Percentiles rank a stretch among this genome's conserved stretches.
Evolutionary conservation across 2,329 filamentous ascomycete species (phyloP).

Genomic region (Exophiala dermatitidis): DNA sequence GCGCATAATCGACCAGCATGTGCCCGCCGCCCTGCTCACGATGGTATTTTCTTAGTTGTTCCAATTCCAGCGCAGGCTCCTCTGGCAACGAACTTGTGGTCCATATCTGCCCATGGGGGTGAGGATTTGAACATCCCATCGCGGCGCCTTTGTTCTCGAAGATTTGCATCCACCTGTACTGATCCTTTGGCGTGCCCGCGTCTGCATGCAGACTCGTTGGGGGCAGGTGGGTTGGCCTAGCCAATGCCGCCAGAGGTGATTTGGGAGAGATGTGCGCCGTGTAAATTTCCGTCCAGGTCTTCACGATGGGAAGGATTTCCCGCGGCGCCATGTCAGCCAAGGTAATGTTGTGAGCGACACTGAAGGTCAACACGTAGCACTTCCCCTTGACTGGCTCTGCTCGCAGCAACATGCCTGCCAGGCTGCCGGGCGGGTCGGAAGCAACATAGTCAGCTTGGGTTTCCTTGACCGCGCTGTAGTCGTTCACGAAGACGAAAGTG

Average conservation of each 20-base stretch:
- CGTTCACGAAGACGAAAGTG: slow-evolving; percentile 93
- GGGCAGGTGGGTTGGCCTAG: slow-evolving; percentile 42
- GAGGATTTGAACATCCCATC: slow-evolving; percentile 98
- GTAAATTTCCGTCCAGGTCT: slow-evolving; percentile 90
- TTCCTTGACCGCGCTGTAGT: slow-evolving; percentile 95
- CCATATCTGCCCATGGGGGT: slow-evolving; percentile 96
- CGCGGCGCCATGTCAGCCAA: slow-evolving; percentile 75
- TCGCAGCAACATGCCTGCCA: slow-evolving; percentile 68
- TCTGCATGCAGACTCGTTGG: slow-evolving; percentile 41
- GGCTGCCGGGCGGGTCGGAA: slow-evolving; percentile 39
- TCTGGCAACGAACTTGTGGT: slow-evolving; percentile 85
- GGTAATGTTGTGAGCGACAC: slow-evolving; percentile 80
- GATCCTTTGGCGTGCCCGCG: slow-evolving; percentile 55
- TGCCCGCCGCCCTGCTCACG: slow-evolving; percentile 64
- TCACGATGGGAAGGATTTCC: slow-evolving; percentile 74
- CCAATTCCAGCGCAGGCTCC: slow-evolving; percentile 73
- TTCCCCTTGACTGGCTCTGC: slow-evolving; percentile 85
- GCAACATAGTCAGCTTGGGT: slow-evolving; percentile 69
- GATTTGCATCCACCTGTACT: slow-evolving; percentile 97
- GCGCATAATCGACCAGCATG: slow-evolving; percentile 78
- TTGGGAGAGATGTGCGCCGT: slow-evolving; percentile 66
- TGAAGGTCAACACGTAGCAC: slow-evolving; percentile 96
- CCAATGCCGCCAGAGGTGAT: slow-evolving; percentile 53
- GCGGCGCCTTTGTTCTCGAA: slow-evolving; percentile 98
- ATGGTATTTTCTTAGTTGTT: slow-evolving; percentile 71